A percentile compares a stretch with the other conserved stretches of the same genome.
These are phyloP conservation scores for Penicillium psychrofluorescens DNA, from an alignment of 495 filamentous ascomycete genomes.

Conservation along the genomic window DNA sequence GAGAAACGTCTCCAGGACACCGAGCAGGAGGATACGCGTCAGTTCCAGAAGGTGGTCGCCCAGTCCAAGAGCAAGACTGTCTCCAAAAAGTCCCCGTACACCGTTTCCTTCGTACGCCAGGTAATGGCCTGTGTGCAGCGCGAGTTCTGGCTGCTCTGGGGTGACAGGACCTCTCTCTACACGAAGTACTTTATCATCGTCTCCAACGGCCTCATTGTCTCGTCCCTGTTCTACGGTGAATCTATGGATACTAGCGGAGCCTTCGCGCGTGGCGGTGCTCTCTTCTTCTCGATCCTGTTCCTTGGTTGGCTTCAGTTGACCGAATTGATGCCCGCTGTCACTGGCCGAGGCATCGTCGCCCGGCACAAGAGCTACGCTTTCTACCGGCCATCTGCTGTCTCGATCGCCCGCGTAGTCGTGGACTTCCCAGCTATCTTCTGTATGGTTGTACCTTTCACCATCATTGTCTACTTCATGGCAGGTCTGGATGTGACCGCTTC, in stretches of 20 bases:
- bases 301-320: slow-evolving; percentile 69
- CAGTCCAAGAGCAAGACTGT: slow-evolving; percentile 62
- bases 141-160: slow-evolving; percentile 69
- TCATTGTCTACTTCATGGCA: slow-evolving; percentile 65
- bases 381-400: slow-evolving; percentile 67
- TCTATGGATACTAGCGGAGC: slow-evolving; percentile 57
- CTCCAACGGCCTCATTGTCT: slow-evolving; percentile 66
- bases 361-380: slow-evolving; percentile 71
- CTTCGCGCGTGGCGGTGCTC: slow-evolving; percentile 59
- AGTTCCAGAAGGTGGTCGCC: slow-evolving; percentile 62
- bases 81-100: slow-evolving; percentile 61
- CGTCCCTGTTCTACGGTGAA: slow-evolving; percentile 65
- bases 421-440: slow-evolving; percentile 62
- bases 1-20: slow-evolving; percentile 53
- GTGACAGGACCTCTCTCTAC: slow-evolving; percentile 64
- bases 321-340: slow-evolving; percentile 62
- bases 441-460: slow-evolving; percentile 55
- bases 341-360: slow-evolving; percentile 54
- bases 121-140: slow-evolving; percentile 63
- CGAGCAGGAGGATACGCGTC: slow-evolving; percentile 54
- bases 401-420: slow-evolving; percentile 57
- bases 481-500: slow-evolving; percentile 55
- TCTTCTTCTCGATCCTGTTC: slow-evolving; percentile 71
- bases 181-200: slow-evolving; percentile 76
- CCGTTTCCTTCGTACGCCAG: slow-evolving; percentile 61